Conservation (phyloP, 75 land plant species). For the Cryptomeria japonica region DNA sequence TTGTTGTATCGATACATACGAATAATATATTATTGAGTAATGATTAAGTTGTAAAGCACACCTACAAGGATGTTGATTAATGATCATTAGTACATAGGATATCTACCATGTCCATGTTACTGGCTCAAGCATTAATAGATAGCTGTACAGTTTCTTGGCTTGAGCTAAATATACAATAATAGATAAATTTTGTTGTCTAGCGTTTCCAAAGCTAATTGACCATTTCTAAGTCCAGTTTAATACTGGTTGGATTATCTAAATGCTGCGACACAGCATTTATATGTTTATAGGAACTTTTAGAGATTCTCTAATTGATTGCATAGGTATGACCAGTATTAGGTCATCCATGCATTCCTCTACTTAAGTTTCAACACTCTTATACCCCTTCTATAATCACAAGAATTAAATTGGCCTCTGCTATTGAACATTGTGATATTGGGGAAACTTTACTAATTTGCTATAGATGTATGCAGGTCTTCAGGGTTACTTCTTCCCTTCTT, state of each 20-base stretch:
- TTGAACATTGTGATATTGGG: not conserved
- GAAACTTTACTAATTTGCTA: not conserved
- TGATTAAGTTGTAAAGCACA: not conserved
- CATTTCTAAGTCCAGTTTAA: not conserved
- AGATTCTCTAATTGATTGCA: not conserved
- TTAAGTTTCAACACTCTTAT: not conserved
- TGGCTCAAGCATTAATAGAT: not conserved
- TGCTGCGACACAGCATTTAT: not conserved
- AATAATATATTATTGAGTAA: too few species aligned
- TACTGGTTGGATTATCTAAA: not conserved
- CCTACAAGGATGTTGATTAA: not conserved
- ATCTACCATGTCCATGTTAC: not conserved
- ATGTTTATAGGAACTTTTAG: not conserved
- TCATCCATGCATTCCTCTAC: not conserved
- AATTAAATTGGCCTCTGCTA: not conserved
- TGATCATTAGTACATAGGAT: not conserved
- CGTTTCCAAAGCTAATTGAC: not conserved
- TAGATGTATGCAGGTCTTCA: slow-evolving; percentile 7
- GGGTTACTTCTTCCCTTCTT: slow-evolving; percentile 2
- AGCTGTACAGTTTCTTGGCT: not conserved
- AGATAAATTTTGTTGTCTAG: not conserved
- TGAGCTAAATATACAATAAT: not conserved
- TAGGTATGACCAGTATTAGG: not conserved
- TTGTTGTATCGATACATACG: too few species aligned
- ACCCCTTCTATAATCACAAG: not conserved